Percentiles rank a stretch among this genome's conserved stretches.
phyloP scores from a whole-genome alignment of 306 rosid species.

The Begonia loranthoides region DNA sequence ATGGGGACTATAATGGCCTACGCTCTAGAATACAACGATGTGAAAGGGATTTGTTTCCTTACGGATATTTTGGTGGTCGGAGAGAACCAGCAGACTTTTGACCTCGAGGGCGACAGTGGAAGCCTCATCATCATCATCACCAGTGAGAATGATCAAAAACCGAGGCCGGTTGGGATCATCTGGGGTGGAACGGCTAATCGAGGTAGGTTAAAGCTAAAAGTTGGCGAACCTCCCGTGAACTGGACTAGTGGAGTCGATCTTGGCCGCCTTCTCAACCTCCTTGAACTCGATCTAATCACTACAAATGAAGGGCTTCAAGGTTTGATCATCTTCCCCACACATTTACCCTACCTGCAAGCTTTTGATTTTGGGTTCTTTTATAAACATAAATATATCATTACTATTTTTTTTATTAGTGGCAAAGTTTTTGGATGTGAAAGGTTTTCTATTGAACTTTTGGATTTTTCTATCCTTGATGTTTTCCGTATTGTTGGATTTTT shows the following conservation, averaged over 20 bases:
- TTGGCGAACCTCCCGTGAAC: constrained; percentile 85
- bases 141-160: constrained; percentile 62
- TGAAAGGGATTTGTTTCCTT: constrained; percentile 92
- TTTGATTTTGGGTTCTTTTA: background rate
- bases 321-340: constrained; percentile 33
- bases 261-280: constrained; percentile 90
- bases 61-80: constrained; percentile 99
- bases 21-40: constrained; percentile 92
- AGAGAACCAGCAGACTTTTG: constrained; percentile 93
- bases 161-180: constrained; percentile 87
- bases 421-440: no score
- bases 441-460: background rate
- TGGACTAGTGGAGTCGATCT: constrained; percentile 99
- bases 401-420: background rate
- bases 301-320: constrained; percentile 71
- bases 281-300: constrained; percentile 86
- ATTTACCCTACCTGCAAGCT: background rate
- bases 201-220: constrained; percentile 77
- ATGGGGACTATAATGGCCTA: constrained; percentile 94
- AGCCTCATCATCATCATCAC: constrained; percentile 90
- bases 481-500: constrained; percentile 6
- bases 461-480: background rate
- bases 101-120: constrained; percentile 99
- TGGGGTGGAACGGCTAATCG: constrained; percentile 99
- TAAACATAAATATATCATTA: background rate